Percentiles rank a stretch among this genome's conserved stretches.
Conservation (phyloP, 345 rosid genomes). For the Corchorus olitorius region DNA sequence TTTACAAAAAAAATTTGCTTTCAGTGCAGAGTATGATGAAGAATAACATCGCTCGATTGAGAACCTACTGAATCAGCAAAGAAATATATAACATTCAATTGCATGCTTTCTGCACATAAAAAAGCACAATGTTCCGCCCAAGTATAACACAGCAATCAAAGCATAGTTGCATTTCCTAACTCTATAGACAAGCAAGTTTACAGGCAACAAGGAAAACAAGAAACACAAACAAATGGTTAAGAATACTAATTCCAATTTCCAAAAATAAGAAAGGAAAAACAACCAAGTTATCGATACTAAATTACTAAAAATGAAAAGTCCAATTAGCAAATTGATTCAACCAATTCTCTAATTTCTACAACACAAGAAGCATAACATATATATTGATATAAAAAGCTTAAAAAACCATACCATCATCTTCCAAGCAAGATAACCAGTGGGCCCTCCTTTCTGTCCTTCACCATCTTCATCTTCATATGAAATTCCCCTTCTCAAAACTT, state of each 20-base stretch:
- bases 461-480: conserved; percentile 44
- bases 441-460: conserved; percentile 76
- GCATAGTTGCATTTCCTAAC: neutral
- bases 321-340: neutral
- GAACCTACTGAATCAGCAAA: neutral
- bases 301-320: neutral
- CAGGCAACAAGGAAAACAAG: neutral
- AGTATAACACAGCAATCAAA: neutral
- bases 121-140: neutral
- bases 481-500: conserved; percentile 61
- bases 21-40: neutral
- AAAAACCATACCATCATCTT: conserved; percentile 71
- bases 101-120: conserved; percentile 4
- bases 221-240: neutral
- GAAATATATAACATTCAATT: neutral
- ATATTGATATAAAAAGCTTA: conserved; percentile 6
- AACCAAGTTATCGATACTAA: neutral
- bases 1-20: neutral
- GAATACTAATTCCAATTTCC: neutral
- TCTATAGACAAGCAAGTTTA: neutral
- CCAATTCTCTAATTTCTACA: neutral
- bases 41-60: neutral
- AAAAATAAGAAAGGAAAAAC: neutral
- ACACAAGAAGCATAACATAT: neutral
- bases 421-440: conserved; percentile 93